Conservation (phyloP, 2,329 filamentous ascomycete species). For the Ceratocystiopsis brevicomis region DNA sequence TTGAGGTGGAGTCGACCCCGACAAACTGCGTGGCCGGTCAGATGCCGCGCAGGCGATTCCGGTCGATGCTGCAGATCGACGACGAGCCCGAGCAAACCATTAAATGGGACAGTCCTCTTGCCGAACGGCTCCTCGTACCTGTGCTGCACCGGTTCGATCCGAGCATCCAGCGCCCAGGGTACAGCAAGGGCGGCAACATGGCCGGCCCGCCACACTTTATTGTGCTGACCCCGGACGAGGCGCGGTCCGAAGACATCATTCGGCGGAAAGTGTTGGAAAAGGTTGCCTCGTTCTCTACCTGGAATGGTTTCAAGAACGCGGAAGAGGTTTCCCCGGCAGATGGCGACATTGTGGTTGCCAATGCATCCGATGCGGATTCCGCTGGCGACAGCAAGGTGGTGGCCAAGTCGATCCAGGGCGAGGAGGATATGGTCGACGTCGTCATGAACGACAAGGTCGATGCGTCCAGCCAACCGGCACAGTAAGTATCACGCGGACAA, state of each 20-base stretch:
- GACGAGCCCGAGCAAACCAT: conserved; percentile 26
- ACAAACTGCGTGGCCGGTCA: conserved; percentile 53
- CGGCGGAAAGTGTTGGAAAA: conserved; percentile 63
- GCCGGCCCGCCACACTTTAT: conserved; percentile 47
- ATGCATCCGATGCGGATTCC: conserved; percentile 43
- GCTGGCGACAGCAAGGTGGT: conserved; percentile 52
- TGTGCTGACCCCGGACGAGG: conserved; percentile 54
- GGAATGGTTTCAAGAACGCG: conserved; percentile 38
- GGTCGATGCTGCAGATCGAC: conserved; percentile 32
- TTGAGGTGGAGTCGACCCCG: conserved; percentile 60
- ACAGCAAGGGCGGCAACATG: conserved; percentile 8
- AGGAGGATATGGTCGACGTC: conserved; percentile 81
- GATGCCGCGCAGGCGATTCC: conserved; percentile 24
- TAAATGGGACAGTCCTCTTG: conserved; percentile 38
- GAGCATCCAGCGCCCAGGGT: conserved; percentile 6
- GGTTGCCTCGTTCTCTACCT: conserved; percentile 58
- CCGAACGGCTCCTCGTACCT: conserved; percentile 51
- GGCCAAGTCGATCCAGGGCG: conserved; percentile 64
- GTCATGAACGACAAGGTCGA: conserved; percentile 50
- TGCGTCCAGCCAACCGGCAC: conserved; percentile 10
- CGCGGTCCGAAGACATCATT: conserved; percentile 46
- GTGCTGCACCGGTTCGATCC: conserved; percentile 41
- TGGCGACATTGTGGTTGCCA: conserved; percentile 50
- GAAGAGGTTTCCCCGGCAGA: conserved; percentile 30
- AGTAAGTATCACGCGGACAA: conserved; percentile 11